Percentiles rank a stretch among this genome's conserved stretches.
Evolutionary conservation across 176 grass and related monocot genomes (phyloP).

Genomic region (Phoenix roebelenii): DNA sequence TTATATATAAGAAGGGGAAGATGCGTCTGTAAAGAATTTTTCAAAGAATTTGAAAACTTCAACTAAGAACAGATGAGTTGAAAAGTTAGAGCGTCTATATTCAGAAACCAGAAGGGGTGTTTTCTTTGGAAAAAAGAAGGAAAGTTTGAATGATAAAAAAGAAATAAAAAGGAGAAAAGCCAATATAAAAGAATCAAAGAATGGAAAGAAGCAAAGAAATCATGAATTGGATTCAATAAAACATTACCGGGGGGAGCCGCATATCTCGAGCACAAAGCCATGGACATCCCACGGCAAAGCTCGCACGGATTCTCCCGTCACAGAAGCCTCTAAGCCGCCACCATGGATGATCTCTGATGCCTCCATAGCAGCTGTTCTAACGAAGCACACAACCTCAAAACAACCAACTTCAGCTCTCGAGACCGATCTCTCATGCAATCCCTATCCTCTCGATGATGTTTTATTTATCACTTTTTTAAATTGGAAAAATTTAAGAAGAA

Average conservation of each 20-base stretch:
- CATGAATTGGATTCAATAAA: neutral
- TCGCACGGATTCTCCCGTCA: slow-evolving; percentile 19
- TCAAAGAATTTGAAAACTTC: no score
- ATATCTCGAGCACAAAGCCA: slow-evolving; percentile 26
- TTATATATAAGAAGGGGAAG: no score
- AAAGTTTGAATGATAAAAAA: slow-evolving; percentile 14
- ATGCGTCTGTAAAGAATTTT: no score
- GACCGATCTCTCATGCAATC: no score
- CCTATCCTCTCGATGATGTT: neutral
- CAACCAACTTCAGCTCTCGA: no score
- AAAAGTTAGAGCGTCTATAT: no score
- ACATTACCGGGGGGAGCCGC: slow-evolving; percentile 18
- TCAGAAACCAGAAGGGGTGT: slow-evolving; percentile 20
- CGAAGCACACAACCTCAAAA: neutral
- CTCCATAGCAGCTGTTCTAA: slow-evolving; percentile 34
- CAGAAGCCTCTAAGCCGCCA: slow-evolving; percentile 12
- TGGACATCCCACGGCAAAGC: slow-evolving; percentile 41
- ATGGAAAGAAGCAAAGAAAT: slow-evolving; percentile 28
- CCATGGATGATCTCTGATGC: slow-evolving; percentile 20
- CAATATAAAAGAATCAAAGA: slow-evolving; percentile 92
- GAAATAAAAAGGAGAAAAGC: no score
- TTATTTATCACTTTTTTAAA: neutral
- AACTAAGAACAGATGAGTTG: no score
- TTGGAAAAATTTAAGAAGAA: neutral
- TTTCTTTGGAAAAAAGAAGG: slow-evolving; percentile 48